Evolutionary conservation across 2,329 filamentous ascomycete genomes (phyloP).

Genomic region (Colletotrichum echinochloae): DNA sequence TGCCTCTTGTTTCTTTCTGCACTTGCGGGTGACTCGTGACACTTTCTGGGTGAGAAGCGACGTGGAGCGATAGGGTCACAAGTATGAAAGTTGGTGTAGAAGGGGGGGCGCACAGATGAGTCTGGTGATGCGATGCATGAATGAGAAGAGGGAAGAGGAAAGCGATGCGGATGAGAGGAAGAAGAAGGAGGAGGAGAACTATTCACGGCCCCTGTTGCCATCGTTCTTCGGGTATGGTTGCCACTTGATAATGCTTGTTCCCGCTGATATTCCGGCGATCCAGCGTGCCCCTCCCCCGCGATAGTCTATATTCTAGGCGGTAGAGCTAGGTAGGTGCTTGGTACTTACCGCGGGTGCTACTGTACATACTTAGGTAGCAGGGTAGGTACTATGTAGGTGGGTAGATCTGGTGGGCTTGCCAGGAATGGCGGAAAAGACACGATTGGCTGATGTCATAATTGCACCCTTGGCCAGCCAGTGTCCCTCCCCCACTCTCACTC

Average conservation of each 20-base stretch:
- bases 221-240: background rate
- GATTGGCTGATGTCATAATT: constrained; percentile 32
- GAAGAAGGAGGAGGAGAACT: no score
- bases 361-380: no score
- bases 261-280: background rate
- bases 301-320: background rate
- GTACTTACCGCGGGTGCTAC: no score
- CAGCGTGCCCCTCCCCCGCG: background rate
- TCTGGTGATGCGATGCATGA: background rate
- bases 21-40: background rate
- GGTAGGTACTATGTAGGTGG: no score
- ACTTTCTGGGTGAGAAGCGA: background rate
- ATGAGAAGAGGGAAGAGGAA: no score
- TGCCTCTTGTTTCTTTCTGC: background rate
- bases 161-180: no score
- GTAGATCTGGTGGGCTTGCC: background rate
- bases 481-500: no score
- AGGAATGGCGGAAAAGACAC: constrained; percentile 7
- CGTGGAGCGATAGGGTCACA: background rate
- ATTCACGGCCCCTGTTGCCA: background rate
- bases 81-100: background rate
- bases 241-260: background rate
- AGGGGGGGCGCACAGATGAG: background rate
- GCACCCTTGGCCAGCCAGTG: background rate
- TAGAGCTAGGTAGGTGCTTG: background rate